Base-by-base conservation (phyloP, 2,329 filamentous ascomycete genomes). In the Pseudogymnoascus sp. region DNA sequence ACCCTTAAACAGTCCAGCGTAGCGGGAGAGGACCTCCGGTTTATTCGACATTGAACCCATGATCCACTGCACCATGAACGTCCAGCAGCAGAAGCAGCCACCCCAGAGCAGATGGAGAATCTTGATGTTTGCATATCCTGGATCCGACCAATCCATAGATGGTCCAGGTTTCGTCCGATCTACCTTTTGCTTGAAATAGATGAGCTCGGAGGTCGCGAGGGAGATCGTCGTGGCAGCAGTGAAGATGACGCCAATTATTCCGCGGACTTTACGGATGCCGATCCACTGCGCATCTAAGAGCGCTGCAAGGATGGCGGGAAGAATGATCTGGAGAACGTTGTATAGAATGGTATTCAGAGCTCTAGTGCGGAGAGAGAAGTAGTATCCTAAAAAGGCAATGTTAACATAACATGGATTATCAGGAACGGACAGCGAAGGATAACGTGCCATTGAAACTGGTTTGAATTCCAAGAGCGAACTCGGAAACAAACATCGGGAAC, bases 11-110 rank as follows among this genome's bases (percentile, higher is more conserved):
- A 61, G 55, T 6, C 62, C 62, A 18, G 59, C 62, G 23, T 61
- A 62, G 8, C 59, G 41, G 35, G 63, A 60, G 6, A 63, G 48
- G 12, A 56, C 59, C 15, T 58, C 61, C 3, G 63, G 63, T 18
- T 64, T 62, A 19, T 64, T 64, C 19, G 63, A 62, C 55, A 64
- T 62, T 13, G 63, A 55, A 7, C 63, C 60, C 26, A 64, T 61
- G 21, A 63, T 60, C 55, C 60, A 64, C 55, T 61, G 61, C 9
- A 57, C 60, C 13, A 60, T 58, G 13, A 64, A 59, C 19, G 63
- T 62, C 37, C 60, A 59, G 18, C 56, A 63, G 52, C 59, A 57
- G 45, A 62, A 64, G 6, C 63, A 19, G 13, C 58, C 59, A 15
- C 63, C 63, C 21, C 56, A 64, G 12, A 64, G 2, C 5, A 63